Percentiles rank a stretch among this genome's conserved stretches.
Evolutionary conservation across 2,329 filamentous ascomycete species (phyloP).

Genomic region (Pleurostoma richardsiae): DNA sequence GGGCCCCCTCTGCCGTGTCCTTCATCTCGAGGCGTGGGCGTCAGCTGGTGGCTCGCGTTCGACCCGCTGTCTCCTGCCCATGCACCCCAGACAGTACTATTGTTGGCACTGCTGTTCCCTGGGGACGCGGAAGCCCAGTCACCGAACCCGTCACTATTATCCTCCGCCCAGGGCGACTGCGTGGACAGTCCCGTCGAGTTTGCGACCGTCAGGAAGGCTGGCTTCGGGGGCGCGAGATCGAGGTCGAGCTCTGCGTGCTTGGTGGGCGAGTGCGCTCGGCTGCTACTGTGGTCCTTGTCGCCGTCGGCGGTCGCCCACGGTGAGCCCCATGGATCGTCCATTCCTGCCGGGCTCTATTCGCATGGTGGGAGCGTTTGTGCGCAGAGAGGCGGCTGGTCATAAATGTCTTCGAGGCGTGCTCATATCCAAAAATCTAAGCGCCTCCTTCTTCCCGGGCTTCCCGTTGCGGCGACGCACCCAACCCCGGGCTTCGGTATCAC

Average conservation of each 20-base stretch:
- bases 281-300: conserved; percentile 13
- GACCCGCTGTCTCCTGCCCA: conserved; percentile 15
- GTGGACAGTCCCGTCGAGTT: conserved; percentile 16
- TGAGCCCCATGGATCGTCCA: conserved; percentile 62
- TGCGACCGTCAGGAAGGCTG: conserved; percentile 13
- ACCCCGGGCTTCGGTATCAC: too few species aligned
- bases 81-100: conserved; percentile 20
- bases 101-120: conserved; percentile 14
- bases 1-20: conserved; percentile 27
- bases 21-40: conserved; percentile 22
- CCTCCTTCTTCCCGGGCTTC: too few species aligned
- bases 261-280: conserved; percentile 32
- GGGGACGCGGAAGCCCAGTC: conserved; percentile 29
- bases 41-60: conserved; percentile 17
- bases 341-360: conserved; percentile 25
- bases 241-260: conserved; percentile 22
- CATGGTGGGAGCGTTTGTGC: too few species aligned
- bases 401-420: too few species aligned
- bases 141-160: conserved; percentile 26
- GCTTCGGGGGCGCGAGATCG: background rate
- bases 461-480: too few species aligned
- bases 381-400: too few species aligned
- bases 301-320: conserved; percentile 47
- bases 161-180: conserved; percentile 35
- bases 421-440: too few species aligned